A percentile compares a stretch with the other conserved stretches of the same genome.
Evolutionary conservation across 768 basidiomycete genomes (phyloP).

Genomic region (Kwoniella bestiolae): DNA sequence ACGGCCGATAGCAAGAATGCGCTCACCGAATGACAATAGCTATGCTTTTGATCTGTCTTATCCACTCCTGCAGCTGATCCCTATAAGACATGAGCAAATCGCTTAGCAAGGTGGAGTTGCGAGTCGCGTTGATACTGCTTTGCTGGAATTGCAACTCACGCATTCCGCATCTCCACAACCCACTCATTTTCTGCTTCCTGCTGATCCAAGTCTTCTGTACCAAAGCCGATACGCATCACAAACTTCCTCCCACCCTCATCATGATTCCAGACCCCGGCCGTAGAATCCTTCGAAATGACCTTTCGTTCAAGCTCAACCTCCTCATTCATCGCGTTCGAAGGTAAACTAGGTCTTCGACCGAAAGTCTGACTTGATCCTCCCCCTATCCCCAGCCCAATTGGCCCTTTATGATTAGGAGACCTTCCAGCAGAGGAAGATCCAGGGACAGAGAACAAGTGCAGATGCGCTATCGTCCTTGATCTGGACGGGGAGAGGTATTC

Average conservation of each 20-base stretch:
- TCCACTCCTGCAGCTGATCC: constrained; percentile 33
- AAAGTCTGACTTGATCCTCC: constrained; percentile 15
- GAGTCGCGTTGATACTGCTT: not conserved
- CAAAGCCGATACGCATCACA: constrained; percentile 26
- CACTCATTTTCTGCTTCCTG: constrained; percentile 22
- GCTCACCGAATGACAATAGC: constrained; percentile 27
- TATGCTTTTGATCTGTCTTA: constrained; percentile 28
- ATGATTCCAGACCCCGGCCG: constrained; percentile 22
- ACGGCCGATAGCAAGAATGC: not conserved
- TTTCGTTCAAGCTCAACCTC: constrained; percentile 22
- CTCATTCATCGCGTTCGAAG: constrained; percentile 2
- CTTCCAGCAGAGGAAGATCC: constrained; percentile 1
- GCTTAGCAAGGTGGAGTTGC: no score
- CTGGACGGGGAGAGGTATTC: not conserved
- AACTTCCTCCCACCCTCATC: constrained; percentile 17
- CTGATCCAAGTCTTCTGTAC: not conserved
- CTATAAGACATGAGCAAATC: constrained; percentile 14
- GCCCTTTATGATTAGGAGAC: constrained; percentile 2
- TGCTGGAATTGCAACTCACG: constrained; percentile 19
- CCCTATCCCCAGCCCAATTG: constrained; percentile 13
- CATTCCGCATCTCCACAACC: constrained; percentile 32
- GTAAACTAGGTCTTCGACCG: constrained; percentile 14
- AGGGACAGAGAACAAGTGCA: constrained; percentile 32
- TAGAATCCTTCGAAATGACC: constrained; percentile 11
- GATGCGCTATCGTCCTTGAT: constrained; percentile 31